Evolutionary conservation across 1,284 basidiomycete genomes (phyloP).

Genomic region (Puccinia horiana): DNA sequence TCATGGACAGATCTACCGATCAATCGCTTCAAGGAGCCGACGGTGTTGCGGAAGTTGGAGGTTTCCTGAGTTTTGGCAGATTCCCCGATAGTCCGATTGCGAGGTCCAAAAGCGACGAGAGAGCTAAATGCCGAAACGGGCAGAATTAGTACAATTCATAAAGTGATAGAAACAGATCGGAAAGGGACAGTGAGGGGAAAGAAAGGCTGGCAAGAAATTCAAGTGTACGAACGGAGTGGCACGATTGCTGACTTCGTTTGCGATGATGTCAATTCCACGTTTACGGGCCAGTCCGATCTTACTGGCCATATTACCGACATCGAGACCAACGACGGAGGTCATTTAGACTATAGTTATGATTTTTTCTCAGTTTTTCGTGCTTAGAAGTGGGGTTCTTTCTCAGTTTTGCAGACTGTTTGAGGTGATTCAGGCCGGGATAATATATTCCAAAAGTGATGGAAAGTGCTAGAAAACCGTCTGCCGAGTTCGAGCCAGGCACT

Average conservation of each 20-base stretch:
- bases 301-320: constrained; percentile 81
- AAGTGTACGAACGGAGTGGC: constrained; percentile 73
- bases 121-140: constrained; percentile 65
- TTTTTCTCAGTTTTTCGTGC: too few species aligned
- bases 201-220: background rate
- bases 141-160: background rate
- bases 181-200: background rate
- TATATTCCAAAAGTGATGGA: too few species aligned
- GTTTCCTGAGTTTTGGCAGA: constrained; percentile 92
- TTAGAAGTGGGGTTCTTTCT: too few species aligned
- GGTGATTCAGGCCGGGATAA: too few species aligned
- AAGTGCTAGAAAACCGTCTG: too few species aligned
- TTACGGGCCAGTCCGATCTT: constrained; percentile 90
- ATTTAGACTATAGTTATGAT: too few species aligned
- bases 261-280: constrained; percentile 90
- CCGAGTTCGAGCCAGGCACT: too few species aligned
- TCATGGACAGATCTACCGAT: constrained; percentile 75
- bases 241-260: constrained; percentile 93
- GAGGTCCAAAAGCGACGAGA: constrained; percentile 83
- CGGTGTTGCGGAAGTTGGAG: constrained; percentile 95
- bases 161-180: background rate
- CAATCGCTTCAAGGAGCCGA: constrained; percentile 84
- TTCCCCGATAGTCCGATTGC: constrained; percentile 85
- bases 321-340: constrained; percentile 76
- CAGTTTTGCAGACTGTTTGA: too few species aligned